phyloP scores from a whole-genome alignment of 1,139 yeast species.

The Suhomyces guaymorum region DNA sequence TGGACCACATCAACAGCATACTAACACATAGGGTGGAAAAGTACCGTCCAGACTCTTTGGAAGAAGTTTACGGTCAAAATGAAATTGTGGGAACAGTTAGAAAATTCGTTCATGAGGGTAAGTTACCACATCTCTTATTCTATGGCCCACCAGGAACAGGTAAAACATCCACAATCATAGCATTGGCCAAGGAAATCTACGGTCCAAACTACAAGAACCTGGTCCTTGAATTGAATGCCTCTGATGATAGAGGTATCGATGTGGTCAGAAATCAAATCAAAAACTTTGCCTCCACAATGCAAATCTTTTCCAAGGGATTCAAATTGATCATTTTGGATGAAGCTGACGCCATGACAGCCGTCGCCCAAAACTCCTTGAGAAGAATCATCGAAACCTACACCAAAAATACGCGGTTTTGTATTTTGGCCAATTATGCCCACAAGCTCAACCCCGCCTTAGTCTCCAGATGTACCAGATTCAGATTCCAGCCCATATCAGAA shows the following conservation, averaged over 20 bases:
- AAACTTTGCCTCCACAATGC: conserved; percentile 86
- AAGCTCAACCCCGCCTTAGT: conserved; percentile 92
- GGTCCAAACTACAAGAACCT: conserved; percentile 81
- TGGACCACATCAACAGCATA: too few relatives aligned
- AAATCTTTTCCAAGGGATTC: conserved; percentile 79
- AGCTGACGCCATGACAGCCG: conserved; percentile 98
- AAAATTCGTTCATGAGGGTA: conserved; percentile 79
- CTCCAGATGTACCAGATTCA: conserved; percentile 91
- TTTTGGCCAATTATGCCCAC: conserved; percentile 93
- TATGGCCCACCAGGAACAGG: conserved; percentile 99
- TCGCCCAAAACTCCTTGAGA: conserved; percentile 93
- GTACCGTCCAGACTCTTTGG: conserved; percentile 81
- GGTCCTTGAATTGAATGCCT: conserved; percentile 89
- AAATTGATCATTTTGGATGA: conserved; percentile 92
- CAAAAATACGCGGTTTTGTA: conserved; percentile 92
- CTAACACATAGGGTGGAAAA: conserved; percentile 78
- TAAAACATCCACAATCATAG: conserved; percentile 90
- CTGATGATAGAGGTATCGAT: conserved; percentile 85
- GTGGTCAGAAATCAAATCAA: conserved; percentile 84
- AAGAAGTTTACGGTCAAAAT: conserved; percentile 89
- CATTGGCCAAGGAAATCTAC: conserved; percentile 87
- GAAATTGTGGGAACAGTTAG: conserved; percentile 82
- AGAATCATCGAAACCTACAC: conserved; percentile 92
- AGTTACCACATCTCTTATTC: conserved; percentile 84
- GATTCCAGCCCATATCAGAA: conserved; percentile 79